Evolutionary conservation across 1,284 basidiomycete genomes (phyloP).

Genomic region (Mycosarcoma mackinlayi): DNA sequence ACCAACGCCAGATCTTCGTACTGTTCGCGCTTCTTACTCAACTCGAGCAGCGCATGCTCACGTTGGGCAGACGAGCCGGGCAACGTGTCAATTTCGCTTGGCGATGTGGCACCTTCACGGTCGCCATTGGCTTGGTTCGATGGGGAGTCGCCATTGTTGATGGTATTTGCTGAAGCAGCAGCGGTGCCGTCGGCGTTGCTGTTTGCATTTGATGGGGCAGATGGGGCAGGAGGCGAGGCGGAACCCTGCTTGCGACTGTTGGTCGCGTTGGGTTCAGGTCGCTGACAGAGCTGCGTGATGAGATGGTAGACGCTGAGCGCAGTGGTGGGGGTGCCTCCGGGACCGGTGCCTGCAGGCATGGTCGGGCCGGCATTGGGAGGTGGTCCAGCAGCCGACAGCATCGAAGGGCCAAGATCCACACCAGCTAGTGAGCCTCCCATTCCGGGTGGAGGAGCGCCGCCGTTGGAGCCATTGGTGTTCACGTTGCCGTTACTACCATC

Average conservation of each 20-base stretch:
- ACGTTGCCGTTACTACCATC: slow-evolving; percentile 7
- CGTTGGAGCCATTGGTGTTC: slow-evolving; percentile 20
- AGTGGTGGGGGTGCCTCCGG: slow-evolving; percentile 62
- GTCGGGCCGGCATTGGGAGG: slow-evolving; percentile 56
- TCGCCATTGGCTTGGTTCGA: slow-evolving; percentile 2
- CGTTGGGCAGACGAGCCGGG: slow-evolving; percentile 62
- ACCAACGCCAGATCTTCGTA: slow-evolving; percentile 98
- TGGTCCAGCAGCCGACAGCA: slow-evolving; percentile 60
- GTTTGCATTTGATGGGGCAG: slow-evolving; percentile 5
- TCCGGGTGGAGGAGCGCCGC: slow-evolving; percentile 34
- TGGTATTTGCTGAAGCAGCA: not conserved
- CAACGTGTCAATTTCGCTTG: slow-evolving; percentile 38
- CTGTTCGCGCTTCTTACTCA: slow-evolving; percentile 99
- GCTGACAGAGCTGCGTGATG: slow-evolving; percentile 67
- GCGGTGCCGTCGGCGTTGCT: slow-evolving; percentile 4
- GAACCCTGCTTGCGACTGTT: slow-evolving; percentile 24
- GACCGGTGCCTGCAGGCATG: slow-evolving; percentile 58
- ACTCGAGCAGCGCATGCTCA: slow-evolving; percentile 75
- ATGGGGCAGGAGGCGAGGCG: slow-evolving; percentile 16
- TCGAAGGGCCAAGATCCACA: slow-evolving; percentile 56
- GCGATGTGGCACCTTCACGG: slow-evolving; percentile 15
- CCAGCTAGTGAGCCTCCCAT: slow-evolving; percentile 57
- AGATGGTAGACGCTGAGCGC: slow-evolving; percentile 65
- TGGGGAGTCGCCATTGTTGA: slow-evolving; percentile 10
- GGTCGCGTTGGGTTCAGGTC: slow-evolving; percentile 52